Conservation (phyloP, 495 filamentous ascomycete genomes). For the Penicillium longicatenatum region DNA sequence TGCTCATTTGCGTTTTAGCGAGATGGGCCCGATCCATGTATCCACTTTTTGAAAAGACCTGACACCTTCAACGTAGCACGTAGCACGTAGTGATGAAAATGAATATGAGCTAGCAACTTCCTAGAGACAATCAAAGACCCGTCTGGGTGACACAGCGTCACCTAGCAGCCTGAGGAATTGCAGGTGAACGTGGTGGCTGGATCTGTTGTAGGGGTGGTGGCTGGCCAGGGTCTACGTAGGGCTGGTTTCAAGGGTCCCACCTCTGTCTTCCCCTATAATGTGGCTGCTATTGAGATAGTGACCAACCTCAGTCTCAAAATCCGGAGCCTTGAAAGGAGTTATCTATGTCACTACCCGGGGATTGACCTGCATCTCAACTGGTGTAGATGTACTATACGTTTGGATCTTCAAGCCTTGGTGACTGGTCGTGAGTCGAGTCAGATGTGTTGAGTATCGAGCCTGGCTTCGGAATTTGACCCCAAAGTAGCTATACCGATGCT, state of each 20-base stretch:
- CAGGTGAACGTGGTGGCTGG: neutral
- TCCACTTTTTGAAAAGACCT: neutral
- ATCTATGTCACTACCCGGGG: too few relatives aligned
- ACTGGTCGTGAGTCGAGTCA: neutral
- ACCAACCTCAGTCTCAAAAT: neutral
- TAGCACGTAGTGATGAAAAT: neutral
- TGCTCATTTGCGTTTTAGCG: neutral
- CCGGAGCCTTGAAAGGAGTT: neutral
- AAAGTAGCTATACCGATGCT: neutral
- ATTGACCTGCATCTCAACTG: too few relatives aligned
- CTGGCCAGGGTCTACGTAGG: neutral
- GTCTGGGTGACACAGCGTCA: neutral
- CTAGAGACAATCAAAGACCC: neutral
- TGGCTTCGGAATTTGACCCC: neutral
- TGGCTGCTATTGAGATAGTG: neutral
- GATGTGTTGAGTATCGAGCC: neutral
- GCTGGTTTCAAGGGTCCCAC: neutral
- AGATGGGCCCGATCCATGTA: neutral
- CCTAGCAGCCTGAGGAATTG: neutral
- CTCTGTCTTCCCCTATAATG: neutral
- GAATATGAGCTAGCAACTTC: neutral
- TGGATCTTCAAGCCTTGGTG: too few relatives aligned
- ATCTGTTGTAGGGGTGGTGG: neutral
- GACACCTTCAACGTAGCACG: neutral
- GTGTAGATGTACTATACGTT: too few relatives aligned